phyloP scores from a whole-genome alignment of 371 early-diverging fungal genomes.

The Conidiobolus incongruus region DNA sequence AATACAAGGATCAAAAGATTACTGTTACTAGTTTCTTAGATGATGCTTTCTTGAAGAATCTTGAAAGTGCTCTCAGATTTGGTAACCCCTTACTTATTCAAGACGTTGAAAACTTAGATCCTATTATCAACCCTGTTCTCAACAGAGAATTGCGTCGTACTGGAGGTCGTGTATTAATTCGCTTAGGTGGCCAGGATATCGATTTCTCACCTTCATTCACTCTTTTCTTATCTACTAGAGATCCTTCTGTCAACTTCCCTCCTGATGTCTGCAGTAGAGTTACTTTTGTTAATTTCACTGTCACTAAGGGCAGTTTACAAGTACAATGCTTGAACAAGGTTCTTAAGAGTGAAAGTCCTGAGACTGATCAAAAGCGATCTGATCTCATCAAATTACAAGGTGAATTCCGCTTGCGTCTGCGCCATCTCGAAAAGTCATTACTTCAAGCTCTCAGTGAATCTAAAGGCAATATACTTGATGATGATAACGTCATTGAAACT shows the following conservation, averaged over 20 bases:
- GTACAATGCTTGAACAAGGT: slow-evolving; percentile 91
- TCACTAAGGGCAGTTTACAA: slow-evolving; percentile 85
- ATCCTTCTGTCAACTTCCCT: slow-evolving; percentile 77
- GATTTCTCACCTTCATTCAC: slow-evolving; percentile 96
- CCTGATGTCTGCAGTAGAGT: slow-evolving; percentile 93
- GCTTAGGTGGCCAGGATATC: slow-evolving; percentile 89
- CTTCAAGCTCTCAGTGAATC: slow-evolving; percentile 83
- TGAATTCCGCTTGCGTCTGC: slow-evolving; percentile 80
- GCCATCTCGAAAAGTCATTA: slow-evolving; percentile 81
- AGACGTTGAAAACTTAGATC: slow-evolving; percentile 92
- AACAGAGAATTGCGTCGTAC: slow-evolving; percentile 91
- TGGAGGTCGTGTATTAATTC: slow-evolving; percentile 89
- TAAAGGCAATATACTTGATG: slow-evolving; percentile 92
- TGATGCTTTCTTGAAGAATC: slow-evolving; percentile 85
- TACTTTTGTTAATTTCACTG: slow-evolving; percentile 96
- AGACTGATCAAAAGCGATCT: slow-evolving; percentile 78
- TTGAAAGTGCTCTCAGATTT: slow-evolving; percentile 94
- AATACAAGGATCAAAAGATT: slow-evolving; percentile 69
- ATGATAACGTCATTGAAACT: slow-evolving; percentile 83
- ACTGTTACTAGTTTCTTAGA: slow-evolving; percentile 93
- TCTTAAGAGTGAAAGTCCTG: slow-evolving; percentile 82
- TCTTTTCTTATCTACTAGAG: slow-evolving; percentile 80
- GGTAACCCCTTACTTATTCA: slow-evolving; percentile 93
- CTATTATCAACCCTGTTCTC: slow-evolving; percentile 89
- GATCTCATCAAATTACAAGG: slow-evolving; percentile 89